Percentiles rank a stretch among this genome's conserved stretches.
phyloP scores from a whole-genome alignment of 306 rosid genomes.

The Quercus parvula region DNA sequence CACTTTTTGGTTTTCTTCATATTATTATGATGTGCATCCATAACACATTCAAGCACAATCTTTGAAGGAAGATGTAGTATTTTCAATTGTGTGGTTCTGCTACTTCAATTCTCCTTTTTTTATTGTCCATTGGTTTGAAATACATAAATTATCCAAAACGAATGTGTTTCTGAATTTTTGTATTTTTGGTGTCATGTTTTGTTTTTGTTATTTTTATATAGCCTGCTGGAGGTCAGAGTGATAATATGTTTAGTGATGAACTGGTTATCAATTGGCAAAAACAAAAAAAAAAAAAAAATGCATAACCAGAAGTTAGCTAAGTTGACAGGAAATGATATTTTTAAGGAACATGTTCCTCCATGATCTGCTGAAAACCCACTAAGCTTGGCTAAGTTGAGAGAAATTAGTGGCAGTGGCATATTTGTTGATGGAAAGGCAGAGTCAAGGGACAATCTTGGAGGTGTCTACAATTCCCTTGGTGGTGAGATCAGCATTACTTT shows the following conservation, averaged over 20 bases:
- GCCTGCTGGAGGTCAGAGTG: conserved; percentile 99
- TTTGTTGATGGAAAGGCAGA: conserved; percentile 77
- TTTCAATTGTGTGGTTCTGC: too few species aligned
- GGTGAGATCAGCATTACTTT: conserved; percentile 89
- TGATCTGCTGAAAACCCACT: conserved; percentile 74
- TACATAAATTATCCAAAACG: too few species aligned
- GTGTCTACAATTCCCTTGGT: conserved; percentile 85
- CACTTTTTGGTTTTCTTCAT: too few species aligned
- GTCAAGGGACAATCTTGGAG: conserved; percentile 64
- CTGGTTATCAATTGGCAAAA: too few species aligned
- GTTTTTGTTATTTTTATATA: neutral
- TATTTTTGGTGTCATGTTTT: too few species aligned
- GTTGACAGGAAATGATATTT: conserved; percentile 78
- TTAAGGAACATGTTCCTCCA: conserved; percentile 65
- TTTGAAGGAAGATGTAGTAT: too few species aligned
- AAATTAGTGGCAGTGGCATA: conserved; percentile 86
- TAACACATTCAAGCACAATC: too few species aligned
- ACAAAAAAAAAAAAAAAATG: conserved; percentile 34
- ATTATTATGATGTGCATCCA: too few species aligned
- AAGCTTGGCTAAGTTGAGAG: conserved; percentile 81
- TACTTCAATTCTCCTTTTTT: too few species aligned
- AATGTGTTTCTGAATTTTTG: too few species aligned
- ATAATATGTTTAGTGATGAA: conserved; percentile 73
- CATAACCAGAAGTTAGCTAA: conserved; percentile 86
- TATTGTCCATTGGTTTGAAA: too few species aligned